Evolutionary conservation across 1,139 yeast species (phyloP), one percentile per base, ranked within the genome.

Genomic region (Suhomyces chickasaworum): DNA sequence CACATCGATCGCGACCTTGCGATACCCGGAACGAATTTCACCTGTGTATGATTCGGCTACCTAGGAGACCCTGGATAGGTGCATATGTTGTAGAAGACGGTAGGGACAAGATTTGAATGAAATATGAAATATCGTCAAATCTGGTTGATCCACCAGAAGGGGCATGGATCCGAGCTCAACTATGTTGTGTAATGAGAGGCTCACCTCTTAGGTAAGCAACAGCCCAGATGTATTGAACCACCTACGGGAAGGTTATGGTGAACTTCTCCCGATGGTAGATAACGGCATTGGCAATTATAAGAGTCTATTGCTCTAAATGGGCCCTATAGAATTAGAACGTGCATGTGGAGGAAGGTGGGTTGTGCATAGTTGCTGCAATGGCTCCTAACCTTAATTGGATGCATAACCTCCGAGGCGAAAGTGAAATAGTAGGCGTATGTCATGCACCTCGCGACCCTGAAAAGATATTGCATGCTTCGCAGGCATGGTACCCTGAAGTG

Each of bases 271-370:
- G 29, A 13, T 25, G n/a, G n/a, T n/a, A 10, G 29, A 25, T 25
- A 25, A 25, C 29, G 29, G 29, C 5, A 34, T 29, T 6, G 25
- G 37, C 37, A 34, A 21, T n/a, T 18, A 22, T 34, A 34, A 34
- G 27, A 21, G 29, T 3, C 17, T n/a, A 23, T 13, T 34, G 37
- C 25, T 34, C 37, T 34, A 34, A 34, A 21, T 21, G 15, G 37
- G 27, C 12, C 5, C 17, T 34, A 21, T 21, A 21, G 27, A 34
- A 34, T 21, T 21, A 34, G 27, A 34, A 20, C 27, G 15, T 34
- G 37, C 37, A 34, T 34, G 37, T 34, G 37, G 37, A n/a, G 27
- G 37, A 34, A 34, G 31, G 16, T 29, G 31, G n/a, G n/a, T n/a
- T n/a, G n/a, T n/a, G n/a, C n/a, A n/a, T n/a, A n/a, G n/a, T n/a